These are phyloP conservation scores for Oryza punctata DNA, from an alignment of 176 grass and related monocot species.

Conservation along the genomic window DNA sequence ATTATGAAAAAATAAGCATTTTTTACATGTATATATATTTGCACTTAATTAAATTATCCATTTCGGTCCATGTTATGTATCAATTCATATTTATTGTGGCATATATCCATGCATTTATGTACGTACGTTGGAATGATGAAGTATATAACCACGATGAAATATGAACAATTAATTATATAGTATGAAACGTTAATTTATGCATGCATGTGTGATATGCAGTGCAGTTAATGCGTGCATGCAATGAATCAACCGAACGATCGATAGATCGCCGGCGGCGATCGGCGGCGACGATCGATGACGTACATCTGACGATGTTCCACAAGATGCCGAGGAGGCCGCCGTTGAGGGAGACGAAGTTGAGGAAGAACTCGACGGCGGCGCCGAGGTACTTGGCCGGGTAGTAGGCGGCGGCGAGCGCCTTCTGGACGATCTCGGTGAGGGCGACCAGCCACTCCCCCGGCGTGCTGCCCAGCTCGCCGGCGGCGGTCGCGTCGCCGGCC, in stretches of 20 bases:
- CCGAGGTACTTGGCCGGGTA: slow-evolving; percentile 39
- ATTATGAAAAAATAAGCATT: not conserved
- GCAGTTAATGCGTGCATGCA: not conserved
- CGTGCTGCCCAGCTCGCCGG: slow-evolving; percentile 11
- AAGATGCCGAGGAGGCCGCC: slow-evolving; percentile 60
- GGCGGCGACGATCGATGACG: not conserved
- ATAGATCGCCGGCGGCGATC: too few relatives aligned
- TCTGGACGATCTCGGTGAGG: slow-evolving; percentile 44
- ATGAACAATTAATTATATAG: not conserved
- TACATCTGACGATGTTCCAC: slow-evolving; percentile 43
- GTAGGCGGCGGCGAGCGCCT: slow-evolving; percentile 29
- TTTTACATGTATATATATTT: not conserved
- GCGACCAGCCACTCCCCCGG: slow-evolving; percentile 42
- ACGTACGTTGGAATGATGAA: not conserved
- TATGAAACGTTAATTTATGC: not conserved
- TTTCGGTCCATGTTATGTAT: too few relatives aligned
- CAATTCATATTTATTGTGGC: too few relatives aligned
- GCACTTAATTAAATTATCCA: not conserved
- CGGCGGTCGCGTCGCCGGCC: slow-evolving; percentile 19
- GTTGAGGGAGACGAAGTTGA: slow-evolving; percentile 69
- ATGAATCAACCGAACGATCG: not conserved
- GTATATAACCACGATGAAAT: not conserved
- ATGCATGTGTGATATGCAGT: too few relatives aligned
- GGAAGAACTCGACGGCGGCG: slow-evolving; percentile 42
- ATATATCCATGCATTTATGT: too few relatives aligned